Evolutionary conservation across 768 basidiomycete genomes (phyloP).

Genomic region (Rubroboletus pulcherrimus): DNA sequence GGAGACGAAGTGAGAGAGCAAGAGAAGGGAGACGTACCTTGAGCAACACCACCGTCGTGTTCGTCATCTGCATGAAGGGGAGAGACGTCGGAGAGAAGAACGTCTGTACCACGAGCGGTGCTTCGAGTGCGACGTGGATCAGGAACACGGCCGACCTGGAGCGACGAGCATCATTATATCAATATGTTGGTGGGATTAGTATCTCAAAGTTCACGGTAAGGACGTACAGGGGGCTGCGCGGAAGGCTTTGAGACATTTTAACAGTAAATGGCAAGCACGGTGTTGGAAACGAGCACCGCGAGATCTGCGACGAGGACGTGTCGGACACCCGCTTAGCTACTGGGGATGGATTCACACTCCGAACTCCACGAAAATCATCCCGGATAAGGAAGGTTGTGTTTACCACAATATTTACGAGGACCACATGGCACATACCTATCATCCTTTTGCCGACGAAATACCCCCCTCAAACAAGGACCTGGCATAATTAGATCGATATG

Average conservation of each 20-base stretch:
- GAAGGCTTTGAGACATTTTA: slow-evolving; percentile 16
- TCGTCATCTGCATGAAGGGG: slow-evolving; percentile 78
- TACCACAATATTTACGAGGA: neutral
- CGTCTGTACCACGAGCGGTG: slow-evolving; percentile 75
- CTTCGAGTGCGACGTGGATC: slow-evolving; percentile 75
- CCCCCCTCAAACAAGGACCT: neutral
- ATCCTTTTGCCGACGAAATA: neutral
- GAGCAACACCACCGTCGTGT: slow-evolving; percentile 71
- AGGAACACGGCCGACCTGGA: slow-evolving; percentile 66
- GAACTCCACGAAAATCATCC: slow-evolving; percentile 26
- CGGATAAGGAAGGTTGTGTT: slow-evolving; percentile 11
- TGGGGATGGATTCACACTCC: slow-evolving; percentile 17
- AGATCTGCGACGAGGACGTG: neutral
- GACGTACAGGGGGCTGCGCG: slow-evolving; percentile 43
- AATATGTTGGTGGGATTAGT: neutral
- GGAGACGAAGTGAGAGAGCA: slow-evolving; percentile 2
- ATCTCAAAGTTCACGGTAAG: neutral
- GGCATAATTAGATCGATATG: slow-evolving; percentile 10
- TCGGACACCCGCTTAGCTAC: neutral
- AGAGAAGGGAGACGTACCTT: slow-evolving; percentile 46
- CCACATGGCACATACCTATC: neutral
- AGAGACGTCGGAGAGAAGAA: slow-evolving; percentile 57
- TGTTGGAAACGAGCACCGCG: neutral
- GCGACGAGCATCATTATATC: neutral
- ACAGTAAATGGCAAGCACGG: neutral